phyloP scores from a whole-genome alignment of 345 rosid species.

The Melaleuca alternifolia region DNA sequence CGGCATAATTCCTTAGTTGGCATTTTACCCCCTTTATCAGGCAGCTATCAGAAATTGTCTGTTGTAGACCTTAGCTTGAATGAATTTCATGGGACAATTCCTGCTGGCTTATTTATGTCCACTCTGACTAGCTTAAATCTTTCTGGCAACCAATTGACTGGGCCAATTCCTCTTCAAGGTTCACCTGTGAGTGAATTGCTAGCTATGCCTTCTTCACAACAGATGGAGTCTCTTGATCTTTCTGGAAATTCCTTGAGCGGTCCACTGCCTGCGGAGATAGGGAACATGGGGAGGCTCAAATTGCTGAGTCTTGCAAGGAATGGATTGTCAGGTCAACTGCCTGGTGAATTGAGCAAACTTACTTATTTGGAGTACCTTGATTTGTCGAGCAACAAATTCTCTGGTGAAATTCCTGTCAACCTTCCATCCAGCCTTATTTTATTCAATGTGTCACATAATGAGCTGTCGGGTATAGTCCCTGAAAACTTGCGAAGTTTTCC shows the following conservation, averaged over 20 bases:
- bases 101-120: slow-evolving; percentile 46
- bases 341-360: slow-evolving; percentile 67
- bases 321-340: slow-evolving; percentile 54
- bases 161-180: slow-evolving; percentile 54
- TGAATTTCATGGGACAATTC: slow-evolving; percentile 53
- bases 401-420: slow-evolving; percentile 54
- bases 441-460: slow-evolving; percentile 75
- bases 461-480: slow-evolving; percentile 62
- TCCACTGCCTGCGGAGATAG: slow-evolving; percentile 49
- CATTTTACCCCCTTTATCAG: slow-evolving; percentile 47
- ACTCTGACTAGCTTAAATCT: slow-evolving; percentile 64
- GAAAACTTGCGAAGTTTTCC: slow-evolving; percentile 37
- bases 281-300: slow-evolving; percentile 43
- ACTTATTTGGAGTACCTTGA: slow-evolving; percentile 59
- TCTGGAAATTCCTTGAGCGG: slow-evolving; percentile 65
- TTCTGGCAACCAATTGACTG: slow-evolving; percentile 59
- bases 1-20: slow-evolving; percentile 62
- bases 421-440: slow-evolving; percentile 46
- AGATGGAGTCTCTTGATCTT: slow-evolving; percentile 82
- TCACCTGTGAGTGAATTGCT: slow-evolving; percentile 52
- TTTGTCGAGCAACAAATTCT: slow-evolving; percentile 65
- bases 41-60: slow-evolving; percentile 30
- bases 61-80: slow-evolving; percentile 71
- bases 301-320: slow-evolving; percentile 67
- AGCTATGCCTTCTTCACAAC: slow-evolving; percentile 28